Evolutionary conservation across 352 stramenopile genomes (phyloP), one percentile per base, ranked within the genome.

Genomic region (Globisporangium nodosum): DNA sequence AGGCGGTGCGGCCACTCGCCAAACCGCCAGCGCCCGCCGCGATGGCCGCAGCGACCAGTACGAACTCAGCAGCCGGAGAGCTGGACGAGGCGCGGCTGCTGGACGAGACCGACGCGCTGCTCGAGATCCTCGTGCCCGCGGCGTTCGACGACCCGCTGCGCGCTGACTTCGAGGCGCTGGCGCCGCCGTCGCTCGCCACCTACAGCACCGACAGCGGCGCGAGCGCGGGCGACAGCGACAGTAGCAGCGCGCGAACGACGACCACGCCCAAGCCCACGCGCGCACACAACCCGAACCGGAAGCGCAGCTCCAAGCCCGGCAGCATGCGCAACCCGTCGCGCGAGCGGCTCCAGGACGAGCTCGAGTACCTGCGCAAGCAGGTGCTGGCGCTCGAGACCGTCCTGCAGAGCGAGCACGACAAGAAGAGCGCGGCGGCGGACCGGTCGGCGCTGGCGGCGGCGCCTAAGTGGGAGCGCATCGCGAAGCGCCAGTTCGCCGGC

Each of bases 321-420:
- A 53, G 35, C n/a, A 53, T 49, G 43, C 61, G 55, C 49, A 67
- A 60, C 20, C 49, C 45, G 21, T 60, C 42, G 11, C 68, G 62
- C 35, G 65, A 72, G 16, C 65, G 65, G 6, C 50, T 64, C 45
- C 61, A 64, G 47, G 31, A 60, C 3, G 65, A 73, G 16, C 57
- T 70, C 39, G 35, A 18, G 43, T 59, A 47, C 15, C 57, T 76
- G 7, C 69, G 65, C 11, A 49, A 56, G 30, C 61, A 66, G 7
- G 62, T 70, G 0, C 43, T 55, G 3, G 54, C 62, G 33, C 53
- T 73, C 6, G 65, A 76, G 47, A 47, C 24, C 3, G 47, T 71
- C 9, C 62, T 76, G 15, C 20, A 61, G 20, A 21, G 46, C 7
- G n/a, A 11, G 12, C 58, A 58, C n/a, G 18, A 48, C 15, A 42